Evolutionary conservation across 345 rosid genomes (phyloP).

Genomic region (Hibiscus mutabilis): DNA sequence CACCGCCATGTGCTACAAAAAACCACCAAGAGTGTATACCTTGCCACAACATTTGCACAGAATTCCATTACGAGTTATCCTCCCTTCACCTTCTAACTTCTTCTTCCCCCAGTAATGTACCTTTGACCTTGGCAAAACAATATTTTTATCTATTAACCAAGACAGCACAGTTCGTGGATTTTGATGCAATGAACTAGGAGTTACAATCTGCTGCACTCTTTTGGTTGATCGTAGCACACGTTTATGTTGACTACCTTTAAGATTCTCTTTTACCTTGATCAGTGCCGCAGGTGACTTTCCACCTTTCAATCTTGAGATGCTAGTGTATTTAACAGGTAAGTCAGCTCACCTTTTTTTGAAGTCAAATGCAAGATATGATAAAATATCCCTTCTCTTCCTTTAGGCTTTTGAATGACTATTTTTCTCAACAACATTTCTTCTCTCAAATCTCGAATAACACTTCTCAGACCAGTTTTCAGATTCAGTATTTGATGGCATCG

Average conservation of each 20-base stretch:
- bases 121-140: constrained; percentile 52
- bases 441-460: constrained; percentile 3
- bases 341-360: constrained; percentile 9
- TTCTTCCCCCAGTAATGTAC: constrained; percentile 35
- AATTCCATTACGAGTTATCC: constrained; percentile 58
- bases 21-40: constrained; percentile 39
- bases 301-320: constrained; percentile 6
- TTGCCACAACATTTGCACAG: constrained; percentile 60
- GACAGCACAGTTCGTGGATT: constrained; percentile 51
- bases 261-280: constrained; percentile 1
- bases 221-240: constrained; percentile 40
- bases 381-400: constrained; percentile 20
- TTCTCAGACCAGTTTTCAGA: not conserved
- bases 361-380: not conserved
- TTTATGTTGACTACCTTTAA: constrained; percentile 1
- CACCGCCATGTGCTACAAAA: constrained; percentile 53
- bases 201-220: constrained; percentile 37
- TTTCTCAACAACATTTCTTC: not conserved
- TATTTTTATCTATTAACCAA: constrained; percentile 67
- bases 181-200: constrained; percentile 27
- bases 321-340: constrained; percentile 13
- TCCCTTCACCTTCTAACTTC: constrained; percentile 38
- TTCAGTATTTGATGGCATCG: constrained; percentile 5
- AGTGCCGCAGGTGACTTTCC: constrained; percentile 6
- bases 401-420: constrained; percentile 11